Evolutionary conservation across 2,329 filamentous ascomycete species (phyloP).

Genomic region (Chlorencoelia australis): DNA sequence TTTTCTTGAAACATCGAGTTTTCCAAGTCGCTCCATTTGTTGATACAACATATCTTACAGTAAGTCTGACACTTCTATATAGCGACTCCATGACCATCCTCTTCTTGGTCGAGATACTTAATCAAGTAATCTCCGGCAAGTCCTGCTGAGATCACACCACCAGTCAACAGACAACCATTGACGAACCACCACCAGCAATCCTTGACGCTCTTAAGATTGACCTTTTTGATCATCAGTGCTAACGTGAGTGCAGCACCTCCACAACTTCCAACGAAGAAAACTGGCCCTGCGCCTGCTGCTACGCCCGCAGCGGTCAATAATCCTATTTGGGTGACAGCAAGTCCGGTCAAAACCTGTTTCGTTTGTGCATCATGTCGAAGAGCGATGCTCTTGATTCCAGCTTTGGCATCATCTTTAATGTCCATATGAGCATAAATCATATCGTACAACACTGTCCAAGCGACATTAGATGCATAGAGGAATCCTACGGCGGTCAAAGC

Average conservation of each 20-base stretch:
- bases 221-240: conserved; percentile 56
- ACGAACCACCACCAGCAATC: conserved; percentile 72
- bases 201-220: conserved; percentile 54
- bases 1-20: too few relatives aligned
- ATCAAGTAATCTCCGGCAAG: conserved; percentile 50
- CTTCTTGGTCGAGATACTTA: too few relatives aligned
- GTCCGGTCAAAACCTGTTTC: conserved; percentile 61
- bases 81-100: too few relatives aligned
- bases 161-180: conserved; percentile 60
- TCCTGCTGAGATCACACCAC: conserved; percentile 49
- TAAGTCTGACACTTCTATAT: too few relatives aligned
- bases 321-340: conserved; percentile 59
- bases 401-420: conserved; percentile 74
- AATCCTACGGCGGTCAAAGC: conserved; percentile 57
- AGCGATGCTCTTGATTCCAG: conserved; percentile 81
- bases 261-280: conserved; percentile 57
- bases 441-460: conserved; percentile 83
- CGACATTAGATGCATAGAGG: conserved; percentile 68
- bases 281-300: conserved; percentile 56
- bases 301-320: conserved; percentile 61
- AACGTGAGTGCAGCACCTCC: conserved; percentile 52
- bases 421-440: conserved; percentile 95
- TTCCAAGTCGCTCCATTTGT: too few relatives aligned
- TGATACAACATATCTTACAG: too few relatives aligned
- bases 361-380: conserved; percentile 69